Percentiles rank a stretch among this genome's conserved stretches.
Evolutionary conservation across 75 land plant species (phyloP).

Genomic region (Isoetes taiwanensis): DNA sequence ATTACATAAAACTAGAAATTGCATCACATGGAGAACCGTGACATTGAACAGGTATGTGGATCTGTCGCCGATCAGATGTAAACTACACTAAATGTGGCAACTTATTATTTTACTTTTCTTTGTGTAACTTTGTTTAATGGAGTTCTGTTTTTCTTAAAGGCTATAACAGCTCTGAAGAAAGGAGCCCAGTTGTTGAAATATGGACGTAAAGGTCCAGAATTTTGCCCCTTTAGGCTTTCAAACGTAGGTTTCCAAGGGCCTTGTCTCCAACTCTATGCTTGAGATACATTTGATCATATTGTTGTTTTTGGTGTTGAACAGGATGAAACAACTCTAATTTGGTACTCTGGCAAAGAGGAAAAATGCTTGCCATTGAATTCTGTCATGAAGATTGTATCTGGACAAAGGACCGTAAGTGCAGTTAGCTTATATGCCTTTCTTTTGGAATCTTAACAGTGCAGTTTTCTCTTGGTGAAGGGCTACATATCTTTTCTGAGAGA

Average conservation of each 20-base stretch:
- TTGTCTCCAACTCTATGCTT: not conserved
- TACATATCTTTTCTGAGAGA: too few species aligned
- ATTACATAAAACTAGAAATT: too few species aligned
- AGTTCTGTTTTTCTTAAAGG: constrained; percentile 16
- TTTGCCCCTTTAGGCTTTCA: constrained; percentile 32
- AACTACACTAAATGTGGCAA: too few species aligned
- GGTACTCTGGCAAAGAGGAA: constrained; percentile 68
- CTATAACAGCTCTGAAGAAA: constrained; percentile 30
- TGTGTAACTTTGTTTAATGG: not conserved
- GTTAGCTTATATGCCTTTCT: too few species aligned
- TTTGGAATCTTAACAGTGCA: too few species aligned
- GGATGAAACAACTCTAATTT: constrained; percentile 54
- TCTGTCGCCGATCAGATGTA: too few species aligned
- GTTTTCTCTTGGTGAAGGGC: too few species aligned
- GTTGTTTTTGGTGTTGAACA: constrained; percentile 21
- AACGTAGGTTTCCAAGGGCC: constrained; percentile 12
- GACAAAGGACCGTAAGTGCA: constrained; percentile 81
- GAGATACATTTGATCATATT: not conserved
- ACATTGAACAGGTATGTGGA: too few species aligned
- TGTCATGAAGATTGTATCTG: constrained; percentile 56
- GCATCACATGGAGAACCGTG: too few species aligned
- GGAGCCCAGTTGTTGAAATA: constrained; percentile 39
- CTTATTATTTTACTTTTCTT: too few species aligned
- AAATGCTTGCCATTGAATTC: constrained; percentile 33
- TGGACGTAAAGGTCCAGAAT: constrained; percentile 32